A percentile compares a stretch with the other conserved stretches of the same genome.
Evolutionary conservation across 1,284 basidiomycete species (phyloP).

Genomic region (Sporisorium iseilematis-ciliati): DNA sequence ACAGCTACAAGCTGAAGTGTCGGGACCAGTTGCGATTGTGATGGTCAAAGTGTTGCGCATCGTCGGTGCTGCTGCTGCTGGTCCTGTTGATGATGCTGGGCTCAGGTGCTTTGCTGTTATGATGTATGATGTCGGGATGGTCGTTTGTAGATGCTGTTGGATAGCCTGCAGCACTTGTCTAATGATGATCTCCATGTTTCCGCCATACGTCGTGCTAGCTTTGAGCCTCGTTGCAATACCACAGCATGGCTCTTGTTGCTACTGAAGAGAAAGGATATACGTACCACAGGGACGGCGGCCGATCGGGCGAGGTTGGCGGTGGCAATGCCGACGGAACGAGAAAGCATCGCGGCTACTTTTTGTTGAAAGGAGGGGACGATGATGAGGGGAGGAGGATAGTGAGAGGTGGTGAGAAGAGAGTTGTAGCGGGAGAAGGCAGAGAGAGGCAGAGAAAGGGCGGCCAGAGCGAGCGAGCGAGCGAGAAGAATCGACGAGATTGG

Average conservation of each 20-base stretch:
- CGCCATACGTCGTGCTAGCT: background rate
- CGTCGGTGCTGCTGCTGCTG: background rate
- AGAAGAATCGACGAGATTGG: no score
- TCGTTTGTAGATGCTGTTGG: background rate
- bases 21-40: background rate
- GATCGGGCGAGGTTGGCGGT: slow-evolving; percentile 67
- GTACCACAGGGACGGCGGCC: slow-evolving; percentile 63
- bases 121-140: background rate
- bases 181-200: background rate
- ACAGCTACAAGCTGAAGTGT: background rate
- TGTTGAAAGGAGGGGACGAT: slow-evolving; percentile 20
- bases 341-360: slow-evolving; percentile 63
- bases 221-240: slow-evolving; percentile 9
- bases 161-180: background rate
- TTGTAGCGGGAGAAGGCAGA: slow-evolving; percentile 9
- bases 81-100: background rate
- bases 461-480: no score
- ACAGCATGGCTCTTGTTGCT: slow-evolving; percentile 3
- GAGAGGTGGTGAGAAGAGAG: slow-evolving; percentile 36
- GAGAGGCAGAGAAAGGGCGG: slow-evolving; percentile 5
- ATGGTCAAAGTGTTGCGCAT: background rate
- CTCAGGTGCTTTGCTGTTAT: background rate
- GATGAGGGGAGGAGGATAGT: slow-evolving; percentile 8
- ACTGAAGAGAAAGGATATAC: slow-evolving; percentile 26
- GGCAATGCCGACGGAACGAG: slow-evolving; percentile 67